Base-by-base conservation (phyloP, 2,329 filamentous ascomycete species). In the Talaromyces sp. region DNA sequence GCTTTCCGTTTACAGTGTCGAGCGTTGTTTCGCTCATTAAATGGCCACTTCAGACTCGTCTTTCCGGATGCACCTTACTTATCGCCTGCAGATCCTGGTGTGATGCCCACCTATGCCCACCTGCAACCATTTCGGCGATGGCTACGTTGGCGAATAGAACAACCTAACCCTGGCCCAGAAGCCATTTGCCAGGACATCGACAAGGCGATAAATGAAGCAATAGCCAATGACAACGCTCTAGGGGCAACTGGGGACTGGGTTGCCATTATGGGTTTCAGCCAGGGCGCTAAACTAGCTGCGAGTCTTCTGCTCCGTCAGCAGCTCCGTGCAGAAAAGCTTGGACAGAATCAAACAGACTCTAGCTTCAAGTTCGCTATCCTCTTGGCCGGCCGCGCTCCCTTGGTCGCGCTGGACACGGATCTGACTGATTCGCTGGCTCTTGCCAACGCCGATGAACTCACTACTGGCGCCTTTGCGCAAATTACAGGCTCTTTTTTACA, bases 1-100 rank as follows among this genome's bases (percentile, higher is more conserved):
- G 83, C 91, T 69, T 91, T 91, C 76, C 76, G 80, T 61, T 70
- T 81, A 10, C 89, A 92, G 74, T 84, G 84, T 64, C 87, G 89
- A 61, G 76, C 76, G 5, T 71, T 84, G 6, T 74, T 77, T 55
- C 67, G 70, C 48, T 67, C 75, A 56, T 80, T 91, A 0, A 69
- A 73, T 45, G 70, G 79, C 6, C 72, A 80, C 46, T 90, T 91
- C 70, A 84, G 89, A 40, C 80, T 91, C 63, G 84, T 88, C 66
- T 93, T 88, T 74, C 84, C 83, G 63, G 83, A 91, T 64, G 89
- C 79, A 0, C 88, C 88, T 1, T 89, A 86, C 70, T 76, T 80
- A 58, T 86, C 83, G 63, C 69, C 77, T 2, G 75, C 87, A 0
- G 85, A 87, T 40, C 78, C 84, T 0, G 85, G 82, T 62, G 82